Evolutionary conservation across 176 grass and related monocot species (phyloP).

Genomic region (sorghum (Sorghum bicolor)): Sorghum_bicolor_NCBIv3 NC_012872.2:9791501-9792000

Average conservation of each 20-base stretch:
- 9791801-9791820: background rate
- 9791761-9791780: constrained; percentile 52
- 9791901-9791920: background rate
- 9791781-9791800: background rate
- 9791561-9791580: constrained; percentile 14
- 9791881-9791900: background rate
- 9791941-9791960: background rate
- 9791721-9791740: constrained; percentile 60
- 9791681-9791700: constrained; percentile 69
- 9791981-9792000: background rate
- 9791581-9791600: constrained; percentile 31
- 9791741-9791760: constrained; percentile 52
- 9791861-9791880: background rate
- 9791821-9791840: background rate
- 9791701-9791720: constrained; percentile 91
- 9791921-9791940: background rate
- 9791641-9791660: background rate
- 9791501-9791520: background rate
- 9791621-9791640: background rate
- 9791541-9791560: constrained; percentile 14
- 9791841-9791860: background rate
- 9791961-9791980: background rate
- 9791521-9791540: background rate
- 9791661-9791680: background rate
- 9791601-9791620: constrained; percentile 28